These are phyloP conservation scores for Monosporozyma aerobia DNA, from an alignment of 805 yeast genomes.

Conservation along the genomic window DNA sequence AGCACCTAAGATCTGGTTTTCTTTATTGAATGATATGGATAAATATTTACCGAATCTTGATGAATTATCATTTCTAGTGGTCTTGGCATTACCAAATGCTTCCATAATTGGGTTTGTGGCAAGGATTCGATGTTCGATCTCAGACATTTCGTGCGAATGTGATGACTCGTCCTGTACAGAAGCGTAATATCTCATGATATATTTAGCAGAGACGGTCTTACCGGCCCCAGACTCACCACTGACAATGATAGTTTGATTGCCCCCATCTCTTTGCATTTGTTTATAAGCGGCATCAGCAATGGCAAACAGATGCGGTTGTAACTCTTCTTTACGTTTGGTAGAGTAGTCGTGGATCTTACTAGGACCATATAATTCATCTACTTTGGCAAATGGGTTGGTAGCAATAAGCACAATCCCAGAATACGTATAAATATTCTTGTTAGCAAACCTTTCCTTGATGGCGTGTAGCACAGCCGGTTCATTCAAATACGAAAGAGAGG, in stretches of 20 bases:
- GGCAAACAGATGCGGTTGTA: conserved; percentile 94
- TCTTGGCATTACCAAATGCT: conserved; percentile 92
- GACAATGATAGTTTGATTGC: conserved; percentile 92
- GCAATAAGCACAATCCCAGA: conserved; percentile 96
- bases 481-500: conserved; percentile 81
- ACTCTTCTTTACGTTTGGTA: conserved; percentile 71
- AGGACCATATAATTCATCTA: conserved; percentile 81
- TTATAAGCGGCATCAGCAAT: conserved; percentile 96
- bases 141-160: conserved; percentile 55
- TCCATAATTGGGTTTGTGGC: conserved; percentile 94
- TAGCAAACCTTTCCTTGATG: conserved; percentile 77
- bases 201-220: conserved; percentile 94
- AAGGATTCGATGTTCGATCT: conserved; percentile 83
- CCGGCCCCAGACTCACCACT: conserved; percentile 99
- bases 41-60: conserved; percentile 91
- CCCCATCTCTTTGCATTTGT: conserved; percentile 77
- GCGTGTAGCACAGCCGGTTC: conserved; percentile 97
- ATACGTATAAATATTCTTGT: conserved; percentile 85
- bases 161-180: conserved; percentile 57
- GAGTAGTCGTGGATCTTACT: conserved; percentile 92
- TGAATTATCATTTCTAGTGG: conserved; percentile 86
- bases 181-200: conserved; percentile 95
- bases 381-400: conserved; percentile 87
- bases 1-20: conserved; percentile 86
- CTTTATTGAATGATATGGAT: conserved; percentile 73